Evolutionary conservation across 2,329 filamentous ascomycete genomes (phyloP), one percentile per base, ranked within the genome.

Genomic region (Alternaria consortialis): DNA sequence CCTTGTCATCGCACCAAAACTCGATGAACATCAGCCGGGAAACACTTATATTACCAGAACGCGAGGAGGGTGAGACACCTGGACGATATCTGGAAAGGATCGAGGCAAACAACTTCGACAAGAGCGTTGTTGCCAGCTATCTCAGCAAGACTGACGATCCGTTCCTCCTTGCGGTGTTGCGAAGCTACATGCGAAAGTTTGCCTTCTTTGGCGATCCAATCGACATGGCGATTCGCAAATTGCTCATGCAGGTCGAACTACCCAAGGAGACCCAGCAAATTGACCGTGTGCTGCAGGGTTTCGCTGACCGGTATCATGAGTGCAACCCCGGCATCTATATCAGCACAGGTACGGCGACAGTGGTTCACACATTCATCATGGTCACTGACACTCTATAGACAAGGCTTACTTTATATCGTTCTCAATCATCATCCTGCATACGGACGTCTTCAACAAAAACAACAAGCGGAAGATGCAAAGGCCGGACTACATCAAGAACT

Each of bases 391-490:
- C 25, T 13, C 9, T 37, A 52, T 67, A 70, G 95, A 98, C 73
- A 93, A 97, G 80, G 94, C 95, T n/a, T 97, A 98, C 77, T 97
- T 98, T 73, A 94, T 98, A 66, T 93, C 94, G 15, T 99, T 99
- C 76, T 98, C 94, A 2, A 88, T 99, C 58, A 87, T 99, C 61
- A 97, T 99, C 69, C 84, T 99, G 34, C 95, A 99, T 72, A 98
- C 95, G 0, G 95, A 99, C 75, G 92, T 97, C n/a, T 98, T 98
- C 87, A 99, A 99, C 84, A 97, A 97, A 80, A 99, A 98, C 83
- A 98, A 98, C 82, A 98, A 98, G 81, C 88, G 95, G 78, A 99
- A 99, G 80, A 99, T 99, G 95, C 93, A 97, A 74, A 96, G 97
- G 75, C 82, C 86, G 0, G 95, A 98, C 74, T 99, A 99, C 79